These are phyloP conservation scores for Botrytis elliptica DNA, from an alignment of 2,329 filamentous ascomycete genomes.

Conservation along the genomic window DNA sequence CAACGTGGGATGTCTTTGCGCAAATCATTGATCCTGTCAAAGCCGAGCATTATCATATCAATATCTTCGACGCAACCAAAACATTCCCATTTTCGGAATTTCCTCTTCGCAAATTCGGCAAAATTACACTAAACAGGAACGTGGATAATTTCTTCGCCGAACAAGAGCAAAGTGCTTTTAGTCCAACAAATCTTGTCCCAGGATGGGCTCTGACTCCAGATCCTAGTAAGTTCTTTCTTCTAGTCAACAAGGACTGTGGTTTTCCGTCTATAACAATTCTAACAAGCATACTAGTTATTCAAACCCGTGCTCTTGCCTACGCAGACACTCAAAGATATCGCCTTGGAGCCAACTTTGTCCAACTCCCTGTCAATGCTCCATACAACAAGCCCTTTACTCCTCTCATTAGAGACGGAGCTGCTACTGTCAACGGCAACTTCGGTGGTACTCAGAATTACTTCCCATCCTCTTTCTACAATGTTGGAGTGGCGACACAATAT, in stretches of 20 bases:
- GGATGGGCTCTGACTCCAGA: slow-evolving; percentile 40
- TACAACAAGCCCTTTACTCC: slow-evolving; percentile 38
- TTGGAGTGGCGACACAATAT: not conserved
- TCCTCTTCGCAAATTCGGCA: slow-evolving; percentile 49
- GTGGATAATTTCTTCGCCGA: slow-evolving; percentile 59
- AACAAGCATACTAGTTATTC: slow-evolving; percentile 43
- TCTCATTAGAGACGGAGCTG: slow-evolving; percentile 43
- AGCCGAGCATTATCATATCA: slow-evolving; percentile 40
- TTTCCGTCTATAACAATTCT: no score
- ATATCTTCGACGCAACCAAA: slow-evolving; percentile 54
- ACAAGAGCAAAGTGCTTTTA: slow-evolving; percentile 68
- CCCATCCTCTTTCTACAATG: slow-evolving; percentile 9
- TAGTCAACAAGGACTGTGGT: not conserved
- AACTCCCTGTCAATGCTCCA: slow-evolving; percentile 52
- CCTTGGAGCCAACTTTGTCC: slow-evolving; percentile 57
- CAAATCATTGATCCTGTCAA: slow-evolving; percentile 47
- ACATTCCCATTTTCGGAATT: slow-evolving; percentile 49
- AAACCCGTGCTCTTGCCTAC: slow-evolving; percentile 55
- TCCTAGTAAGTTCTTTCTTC: not conserved
- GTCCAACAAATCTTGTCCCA: slow-evolving; percentile 61
- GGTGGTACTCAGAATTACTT: slow-evolving; percentile 45
- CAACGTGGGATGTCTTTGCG: slow-evolving; percentile 47
- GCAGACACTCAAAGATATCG: slow-evolving; percentile 55
- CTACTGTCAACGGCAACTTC: slow-evolving; percentile 44
- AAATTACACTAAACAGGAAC: slow-evolving; percentile 50